Evolutionary conservation across 1,284 basidiomycete species (phyloP), one percentile per base, ranked within the genome.

Genomic region (Ceraceosorus bombacis): DNA sequence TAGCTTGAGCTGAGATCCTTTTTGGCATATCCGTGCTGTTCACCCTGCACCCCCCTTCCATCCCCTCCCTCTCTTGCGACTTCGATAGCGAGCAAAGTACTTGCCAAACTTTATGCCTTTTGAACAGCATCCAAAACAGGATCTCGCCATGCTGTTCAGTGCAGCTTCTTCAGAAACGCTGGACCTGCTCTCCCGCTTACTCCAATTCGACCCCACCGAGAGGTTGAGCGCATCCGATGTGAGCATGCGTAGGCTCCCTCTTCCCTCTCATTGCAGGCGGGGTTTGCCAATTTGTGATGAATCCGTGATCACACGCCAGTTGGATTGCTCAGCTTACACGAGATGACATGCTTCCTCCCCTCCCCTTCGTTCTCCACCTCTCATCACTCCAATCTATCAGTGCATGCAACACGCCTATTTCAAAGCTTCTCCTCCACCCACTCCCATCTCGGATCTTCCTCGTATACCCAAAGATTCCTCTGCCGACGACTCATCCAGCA

Each of bases 161-260:
- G 93, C 93, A 1, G 90, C 93, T 0, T 90, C 86, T 50, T 83
- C 85, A 5, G 91, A 95, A 66, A 86, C 90, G 0, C 81, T 97
- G 46, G 92, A 91, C 68, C 82, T 98, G 9, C 82, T 96, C 43
- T 82, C 81, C 61, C 86, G 85, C 73, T 87, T 89, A 70, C 81
- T 99, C 13, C 81, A 84, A 6, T 96, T 89, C 73, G 91, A 98
- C 72, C 95, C 95, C 6, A 81, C 84, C 41, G 85, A 84, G 70
- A 86, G 95, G 2, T 86, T 92, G 56, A 82, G 83, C 51, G 89
- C 92, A n/a, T 57, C 60, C 12, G 69, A 73, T 38, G 59, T 60
- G 50, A 40, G 59, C 49, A 6, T 4, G 8, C 7, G 38, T 10
- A n/a, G 9, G 38, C 15, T 15, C 43, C 46, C 37, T 52, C 40